Evolutionary conservation across 768 basidiomycete genomes (phyloP), one percentile per base, ranked within the genome.

Genomic region (Tricholomella constricta): DNA sequence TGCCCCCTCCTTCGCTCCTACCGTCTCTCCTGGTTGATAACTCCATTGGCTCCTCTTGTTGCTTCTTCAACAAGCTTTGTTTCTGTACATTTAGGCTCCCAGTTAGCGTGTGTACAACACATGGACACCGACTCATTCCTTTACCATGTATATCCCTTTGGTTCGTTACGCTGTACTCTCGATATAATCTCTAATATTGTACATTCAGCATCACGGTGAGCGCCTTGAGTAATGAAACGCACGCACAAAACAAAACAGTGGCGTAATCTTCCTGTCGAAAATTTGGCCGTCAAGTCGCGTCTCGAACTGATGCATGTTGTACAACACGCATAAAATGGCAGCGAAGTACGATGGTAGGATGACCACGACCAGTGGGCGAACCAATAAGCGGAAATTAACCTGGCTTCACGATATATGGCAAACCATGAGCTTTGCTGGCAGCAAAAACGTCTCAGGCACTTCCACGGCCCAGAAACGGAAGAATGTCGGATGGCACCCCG

Each of bases 111-210:
- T 45, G 38, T 38, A 47, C 29, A 45, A 44, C 23, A 17, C 11
- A 52, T 38, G 35, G 41, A 38, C 41, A 15, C 32, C 31, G 47
- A 15, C 26, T 19, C 12, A 40, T 22, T 47, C 29, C 41, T 42
- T 48, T 49, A 48, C n/a, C 37, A 52, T 46, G 51, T 25, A 45
- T 47, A 41, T 41, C 29, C 40, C n/a, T 40, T 20, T 31, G 23
- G 27, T 32, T 15, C 19, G 20, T 43, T 42, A 36, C 22, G 20
- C 31, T 48, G 46, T 47, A 48, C 32, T 23, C 11, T 38, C 8
- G 29, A 6, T 20, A 43, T 54, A 48, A 54, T 49, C 22, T 26
- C 41, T 49, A 54, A 49, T 49, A 38, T 22, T 15, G n/a, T 15
- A 23, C 4, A 8, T 49, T 40, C 26, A 27, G 26, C 35, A n/a